phyloP scores from a whole-genome alignment of 345 rosid species.

The Cochlearia excelsa region DNA sequence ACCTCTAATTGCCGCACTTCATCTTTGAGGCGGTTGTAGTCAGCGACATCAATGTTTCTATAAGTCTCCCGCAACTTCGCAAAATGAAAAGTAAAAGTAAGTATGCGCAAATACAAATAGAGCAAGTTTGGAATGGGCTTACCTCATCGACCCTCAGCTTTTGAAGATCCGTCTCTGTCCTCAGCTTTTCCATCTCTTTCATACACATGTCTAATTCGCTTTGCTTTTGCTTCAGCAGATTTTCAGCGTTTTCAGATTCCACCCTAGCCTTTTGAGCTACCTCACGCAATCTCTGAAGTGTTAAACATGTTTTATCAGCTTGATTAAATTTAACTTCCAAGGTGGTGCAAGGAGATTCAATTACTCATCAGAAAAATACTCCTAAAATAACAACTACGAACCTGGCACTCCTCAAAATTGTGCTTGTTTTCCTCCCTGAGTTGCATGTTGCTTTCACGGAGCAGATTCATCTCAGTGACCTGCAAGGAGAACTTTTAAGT shows the following conservation, averaged over 20 bases:
- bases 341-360: not conserved
- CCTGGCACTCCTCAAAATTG: constrained; percentile 97
- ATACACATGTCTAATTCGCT: constrained; percentile 63
- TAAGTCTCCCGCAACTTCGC: constrained; percentile 66
- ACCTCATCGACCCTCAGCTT: constrained; percentile 78
- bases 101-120: constrained; percentile 14
- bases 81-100: constrained; percentile 29
- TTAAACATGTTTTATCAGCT: constrained; percentile 20
- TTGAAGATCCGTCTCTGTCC: constrained; percentile 54
- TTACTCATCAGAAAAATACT: constrained; percentile 7
- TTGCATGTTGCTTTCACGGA: constrained; percentile 94
- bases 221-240: constrained; percentile 54
- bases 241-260: constrained; percentile 51
- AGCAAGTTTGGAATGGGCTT: constrained; percentile 27
- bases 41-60: constrained; percentile 65
- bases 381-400: constrained; percentile 31
- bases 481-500: constrained; percentile 34
- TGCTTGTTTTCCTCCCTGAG: constrained; percentile 96
- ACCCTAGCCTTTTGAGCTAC: constrained; percentile 56
- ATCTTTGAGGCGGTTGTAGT: constrained; percentile 69
- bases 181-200: constrained; percentile 67
- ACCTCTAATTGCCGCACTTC: constrained; percentile 65
- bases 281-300: constrained; percentile 71
- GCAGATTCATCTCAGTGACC: constrained; percentile 85
- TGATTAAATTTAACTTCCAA: not conserved